Base-by-base conservation (phyloP, 331 rosid genomes). In the Malus hybrid region DNA sequence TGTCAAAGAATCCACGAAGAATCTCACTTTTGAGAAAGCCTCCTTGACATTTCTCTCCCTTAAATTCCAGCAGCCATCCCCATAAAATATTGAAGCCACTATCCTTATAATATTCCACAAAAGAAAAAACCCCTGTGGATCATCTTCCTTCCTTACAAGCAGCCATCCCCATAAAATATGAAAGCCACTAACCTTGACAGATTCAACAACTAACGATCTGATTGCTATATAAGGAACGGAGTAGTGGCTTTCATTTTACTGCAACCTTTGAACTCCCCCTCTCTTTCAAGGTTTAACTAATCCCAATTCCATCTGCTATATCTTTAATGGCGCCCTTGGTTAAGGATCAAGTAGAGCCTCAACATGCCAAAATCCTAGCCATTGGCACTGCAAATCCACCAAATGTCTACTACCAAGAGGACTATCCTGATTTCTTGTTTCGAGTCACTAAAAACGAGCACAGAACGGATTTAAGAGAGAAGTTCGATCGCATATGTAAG, bases 401-500 rank as follows among this genome's bases (percentile, higher is more conserved):
- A 39, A 39, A 39, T 3, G 63, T 20, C 13, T 57, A 8, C 63
- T 20, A 22, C 63, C 63, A 57, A 57, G 4, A 71, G 7, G 85
- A 81, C 33, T 83, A 81, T 12, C 71, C 84, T 0, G 86, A 50
- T 50, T 16, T 50, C 56, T 50, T 50, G 4, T 50, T 50, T 16
- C 19, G 56, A 50, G n/a, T 50, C 5, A 85, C 91, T 11, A 71
- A 81, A 1, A 85, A 80, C 3, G 32, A 81, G 4, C 86, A 81
- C 75, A 46, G 24, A 76, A 65, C 83, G 6, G 7, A 74, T 12
- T 71, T 87, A n/a, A 87, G 71, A 62, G 77, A 69, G 54, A 85
- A 87, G 74, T 28, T 87, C 10, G 59, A 79, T 1, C 82, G 75
- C 29, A 81, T 85, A 11, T 85, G 89, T 81, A 83, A 77, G 46